phyloP scores from a whole-genome alignment of 2,329 filamentous ascomycete genomes.

The Cordyceps javanica region DNA sequence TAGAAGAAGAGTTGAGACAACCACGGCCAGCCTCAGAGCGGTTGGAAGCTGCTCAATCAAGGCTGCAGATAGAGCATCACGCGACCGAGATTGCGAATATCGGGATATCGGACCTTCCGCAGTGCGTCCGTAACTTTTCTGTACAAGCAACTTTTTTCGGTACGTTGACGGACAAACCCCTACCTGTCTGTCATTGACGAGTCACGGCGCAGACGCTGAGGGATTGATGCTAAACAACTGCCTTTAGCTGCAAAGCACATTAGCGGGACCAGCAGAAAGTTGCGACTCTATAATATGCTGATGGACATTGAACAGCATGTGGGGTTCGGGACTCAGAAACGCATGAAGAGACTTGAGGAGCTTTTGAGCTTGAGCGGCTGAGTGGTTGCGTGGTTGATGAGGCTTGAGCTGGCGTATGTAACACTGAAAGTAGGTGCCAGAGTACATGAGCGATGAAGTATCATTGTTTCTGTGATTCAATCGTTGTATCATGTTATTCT shows the following conservation, averaged over 20 bases:
- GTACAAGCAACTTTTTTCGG: constrained; percentile 1
- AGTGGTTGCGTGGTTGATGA: too few relatives aligned
- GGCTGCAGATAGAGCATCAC: constrained; percentile 3
- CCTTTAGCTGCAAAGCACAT: constrained; percentile 5
- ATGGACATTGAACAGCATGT: background rate
- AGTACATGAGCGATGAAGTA: too few relatives aligned
- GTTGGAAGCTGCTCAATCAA: background rate
- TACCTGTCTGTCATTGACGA: too few relatives aligned
- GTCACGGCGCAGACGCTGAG: background rate
- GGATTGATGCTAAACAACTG: background rate
- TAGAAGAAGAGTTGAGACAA: background rate
- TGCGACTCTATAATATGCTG: background rate
- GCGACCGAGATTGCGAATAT: constrained; percentile 5
- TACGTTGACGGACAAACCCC: background rate
- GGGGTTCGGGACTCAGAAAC: background rate
- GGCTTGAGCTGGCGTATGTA: too few relatives aligned
- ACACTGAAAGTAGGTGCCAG: too few relatives aligned
- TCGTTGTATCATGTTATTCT: too few relatives aligned
- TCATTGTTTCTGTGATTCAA: too few relatives aligned
- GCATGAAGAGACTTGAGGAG: background rate
- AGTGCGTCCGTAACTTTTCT: constrained; percentile 3
- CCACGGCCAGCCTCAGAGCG: too few relatives aligned
- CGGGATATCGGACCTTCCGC: background rate
- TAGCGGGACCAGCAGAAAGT: constrained; percentile 1
- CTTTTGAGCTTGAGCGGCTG: too few relatives aligned